Percentiles rank a stretch among this genome's conserved stretches.
phyloP scores from a whole-genome alignment of 306 rosid genomes.

The Glycine latifolia region DNA sequence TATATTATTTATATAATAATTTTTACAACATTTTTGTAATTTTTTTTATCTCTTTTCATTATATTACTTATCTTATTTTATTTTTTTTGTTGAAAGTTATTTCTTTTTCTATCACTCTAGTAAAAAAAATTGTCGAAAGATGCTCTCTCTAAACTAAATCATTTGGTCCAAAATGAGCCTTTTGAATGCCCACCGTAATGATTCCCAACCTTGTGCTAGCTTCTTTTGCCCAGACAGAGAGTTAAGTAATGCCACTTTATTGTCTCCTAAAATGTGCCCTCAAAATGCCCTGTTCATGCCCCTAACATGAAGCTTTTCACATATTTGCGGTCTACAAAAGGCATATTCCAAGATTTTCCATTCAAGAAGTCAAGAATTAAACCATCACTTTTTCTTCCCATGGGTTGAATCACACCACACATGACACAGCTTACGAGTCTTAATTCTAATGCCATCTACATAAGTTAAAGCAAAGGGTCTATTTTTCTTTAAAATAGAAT shows the following conservation, averaged over 20 bases:
- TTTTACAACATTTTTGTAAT: neutral
- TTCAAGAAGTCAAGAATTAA: conserved; percentile 1
- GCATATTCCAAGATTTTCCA: conserved; percentile 1
- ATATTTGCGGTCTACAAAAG: conserved; percentile 5
- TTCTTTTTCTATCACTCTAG: neutral
- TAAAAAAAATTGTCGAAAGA: neutral
- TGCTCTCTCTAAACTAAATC: neutral
- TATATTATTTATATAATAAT: neutral
- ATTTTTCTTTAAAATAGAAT: no score
- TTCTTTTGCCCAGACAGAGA: conserved; percentile 29
- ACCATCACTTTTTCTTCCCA: neutral
- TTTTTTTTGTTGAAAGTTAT: no score
- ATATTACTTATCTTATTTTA: no score
- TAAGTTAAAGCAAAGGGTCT: neutral
- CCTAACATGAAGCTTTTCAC: neutral
- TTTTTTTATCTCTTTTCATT: no score
- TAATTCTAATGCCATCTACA: neutral
- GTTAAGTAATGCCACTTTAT: conserved; percentile 16
- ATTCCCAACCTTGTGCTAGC: conserved; percentile 28
- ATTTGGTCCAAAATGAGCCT: neutral
- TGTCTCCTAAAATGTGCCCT: conserved; percentile 30
- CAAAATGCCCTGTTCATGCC: no score
- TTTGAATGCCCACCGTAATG: conserved; percentile 32
- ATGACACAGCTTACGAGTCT: neutral
- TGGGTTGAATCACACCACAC: neutral